Percentiles rank a stretch among this genome's conserved stretches.
Evolutionary conservation across 163 green algal species (phyloP).

Genomic region (Prototheca cutis): DNA sequence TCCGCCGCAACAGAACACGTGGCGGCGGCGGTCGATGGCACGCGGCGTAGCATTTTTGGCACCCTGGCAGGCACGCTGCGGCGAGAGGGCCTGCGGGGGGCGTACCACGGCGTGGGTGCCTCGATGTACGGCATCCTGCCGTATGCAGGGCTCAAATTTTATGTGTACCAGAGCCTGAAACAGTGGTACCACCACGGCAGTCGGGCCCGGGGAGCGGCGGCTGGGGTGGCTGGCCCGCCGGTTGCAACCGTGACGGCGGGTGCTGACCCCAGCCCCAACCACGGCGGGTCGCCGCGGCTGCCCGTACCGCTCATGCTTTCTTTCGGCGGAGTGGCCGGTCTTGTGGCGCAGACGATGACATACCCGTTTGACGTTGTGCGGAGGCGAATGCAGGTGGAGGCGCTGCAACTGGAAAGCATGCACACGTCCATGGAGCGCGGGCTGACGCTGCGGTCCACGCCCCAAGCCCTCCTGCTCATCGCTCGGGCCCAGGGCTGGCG

Average conservation of each 20-base stretch:
- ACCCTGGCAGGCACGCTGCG: slow-evolving; percentile 32
- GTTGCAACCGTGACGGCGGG: not conserved
- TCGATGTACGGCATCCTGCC: slow-evolving; percentile 87
- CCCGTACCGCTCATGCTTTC: slow-evolving; percentile 57
- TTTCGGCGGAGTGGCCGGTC: slow-evolving; percentile 63
- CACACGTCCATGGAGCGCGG: not conserved
- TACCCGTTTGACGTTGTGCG: slow-evolving; percentile 88
- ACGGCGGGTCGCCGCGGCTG: slow-evolving; percentile 22
- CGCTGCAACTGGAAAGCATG: slow-evolving; percentile 11
- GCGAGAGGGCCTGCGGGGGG: slow-evolving; percentile 38
- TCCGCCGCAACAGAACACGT: no score
- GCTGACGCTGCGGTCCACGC: slow-evolving; percentile 19
- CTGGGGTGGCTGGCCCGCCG: not conserved
- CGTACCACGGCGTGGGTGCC: slow-evolving; percentile 66
- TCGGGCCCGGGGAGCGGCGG: not conserved
- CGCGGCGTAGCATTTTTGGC: slow-evolving; percentile 28
- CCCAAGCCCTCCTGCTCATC: slow-evolving; percentile 33
- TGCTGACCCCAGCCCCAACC: not conserved
- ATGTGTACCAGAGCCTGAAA: slow-evolving; percentile 81
- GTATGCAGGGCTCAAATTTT: slow-evolving; percentile 94
- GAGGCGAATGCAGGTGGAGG: slow-evolving; percentile 79
- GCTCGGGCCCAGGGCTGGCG: slow-evolving; percentile 29
- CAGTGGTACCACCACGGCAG: slow-evolving; percentile 7
- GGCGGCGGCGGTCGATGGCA: not conserved
- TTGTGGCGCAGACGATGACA: slow-evolving; percentile 79